These are phyloP conservation scores for Ampelocalamus luodianensis DNA, from an alignment of 176 grass and related monocot genomes.

Conservation along the genomic window DNA sequence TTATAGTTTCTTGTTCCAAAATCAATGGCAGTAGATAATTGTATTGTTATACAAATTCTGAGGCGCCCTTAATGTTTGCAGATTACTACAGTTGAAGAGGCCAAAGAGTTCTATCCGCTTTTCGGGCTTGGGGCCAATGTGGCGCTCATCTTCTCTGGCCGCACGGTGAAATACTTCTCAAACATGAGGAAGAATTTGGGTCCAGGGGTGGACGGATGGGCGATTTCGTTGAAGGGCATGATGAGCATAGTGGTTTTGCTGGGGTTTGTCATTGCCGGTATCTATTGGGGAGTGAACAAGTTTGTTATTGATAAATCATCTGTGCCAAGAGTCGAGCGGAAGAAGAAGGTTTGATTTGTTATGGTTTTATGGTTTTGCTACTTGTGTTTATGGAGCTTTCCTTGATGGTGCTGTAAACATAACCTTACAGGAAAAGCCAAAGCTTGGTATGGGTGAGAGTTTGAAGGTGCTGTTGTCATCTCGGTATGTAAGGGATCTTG, in stretches of 20 bases:
- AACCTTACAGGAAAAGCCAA: conserved; percentile 77
- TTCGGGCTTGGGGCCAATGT: conserved; percentile 94
- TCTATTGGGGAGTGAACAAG: conserved; percentile 90
- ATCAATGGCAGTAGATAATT: not conserved
- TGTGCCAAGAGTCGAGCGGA: conserved; percentile 63
- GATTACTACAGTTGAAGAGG: conserved; percentile 98
- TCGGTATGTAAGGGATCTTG: conserved; percentile 96
- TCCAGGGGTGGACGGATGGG: conserved; percentile 94
- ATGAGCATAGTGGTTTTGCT: conserved; percentile 96
- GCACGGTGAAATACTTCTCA: conserved; percentile 96
- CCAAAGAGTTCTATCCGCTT: conserved; percentile 96
- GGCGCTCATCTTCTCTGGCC: conserved; percentile 93
- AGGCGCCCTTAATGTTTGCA: conserved; percentile 37
- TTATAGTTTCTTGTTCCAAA: not conserved
- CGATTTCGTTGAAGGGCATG: conserved; percentile 88
- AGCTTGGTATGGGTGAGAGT: conserved; percentile 93
- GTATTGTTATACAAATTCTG: not conserved
- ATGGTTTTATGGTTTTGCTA: not conserved
- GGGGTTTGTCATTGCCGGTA: conserved; percentile 69
- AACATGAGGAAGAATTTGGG: conserved; percentile 89
- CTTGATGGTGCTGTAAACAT: conserved; percentile 38
- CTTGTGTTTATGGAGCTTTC: conserved; percentile 28
- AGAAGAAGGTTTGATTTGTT: conserved; percentile 75
- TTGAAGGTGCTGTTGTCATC: conserved; percentile 94
- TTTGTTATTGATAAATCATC: conserved; percentile 73